Percentiles rank a stretch among this genome's conserved stretches.
These are phyloP conservation scores for Nitzschia putrida DNA, from an alignment of 108 stramenopile species.

Conservation along the genomic window DNA sequence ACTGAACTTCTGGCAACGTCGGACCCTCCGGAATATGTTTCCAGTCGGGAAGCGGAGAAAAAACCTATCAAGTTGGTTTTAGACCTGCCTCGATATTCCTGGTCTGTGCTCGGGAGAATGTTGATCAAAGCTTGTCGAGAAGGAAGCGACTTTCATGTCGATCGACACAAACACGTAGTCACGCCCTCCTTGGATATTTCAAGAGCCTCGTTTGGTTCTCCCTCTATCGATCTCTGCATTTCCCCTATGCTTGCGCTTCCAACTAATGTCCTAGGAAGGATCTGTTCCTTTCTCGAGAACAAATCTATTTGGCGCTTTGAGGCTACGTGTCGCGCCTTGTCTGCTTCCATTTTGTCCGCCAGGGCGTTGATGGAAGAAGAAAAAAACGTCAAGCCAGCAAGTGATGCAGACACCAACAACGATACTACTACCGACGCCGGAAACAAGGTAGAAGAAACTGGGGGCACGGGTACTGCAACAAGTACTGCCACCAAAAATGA, in stretches of 20 bases:
- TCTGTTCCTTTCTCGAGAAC: conserved; percentile 61
- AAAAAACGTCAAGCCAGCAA: background rate
- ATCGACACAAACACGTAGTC: background rate
- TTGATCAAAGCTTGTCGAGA: conserved; percentile 65
- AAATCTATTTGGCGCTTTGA: conserved; percentile 37
- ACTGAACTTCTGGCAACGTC: conserved; percentile 29
- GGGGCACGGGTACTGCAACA: background rate
- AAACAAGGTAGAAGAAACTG: background rate
- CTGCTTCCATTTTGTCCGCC: conserved; percentile 29
- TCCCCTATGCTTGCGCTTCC: conserved; percentile 69
- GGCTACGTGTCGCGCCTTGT: conserved; percentile 40
- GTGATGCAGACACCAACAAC: background rate
- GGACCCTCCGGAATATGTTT: conserved; percentile 22
- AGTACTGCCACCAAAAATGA: background rate
- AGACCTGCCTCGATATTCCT: conserved; percentile 77
- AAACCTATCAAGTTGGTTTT: conserved; percentile 34
- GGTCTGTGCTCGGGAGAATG: conserved; percentile 72
- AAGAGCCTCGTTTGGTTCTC: conserved; percentile 56
- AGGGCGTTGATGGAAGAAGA: conserved; percentile 24
- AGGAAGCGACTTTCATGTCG: conserved; percentile 35
- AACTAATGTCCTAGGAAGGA: conserved; percentile 41
- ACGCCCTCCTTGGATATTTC: background rate
- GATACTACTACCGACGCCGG: background rate
- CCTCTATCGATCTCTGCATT: conserved; percentile 50
- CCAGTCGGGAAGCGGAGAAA: background rate